Conservation (phyloP, 176 grass and related monocot genomes). For the Ensete ventricosum region DNA sequence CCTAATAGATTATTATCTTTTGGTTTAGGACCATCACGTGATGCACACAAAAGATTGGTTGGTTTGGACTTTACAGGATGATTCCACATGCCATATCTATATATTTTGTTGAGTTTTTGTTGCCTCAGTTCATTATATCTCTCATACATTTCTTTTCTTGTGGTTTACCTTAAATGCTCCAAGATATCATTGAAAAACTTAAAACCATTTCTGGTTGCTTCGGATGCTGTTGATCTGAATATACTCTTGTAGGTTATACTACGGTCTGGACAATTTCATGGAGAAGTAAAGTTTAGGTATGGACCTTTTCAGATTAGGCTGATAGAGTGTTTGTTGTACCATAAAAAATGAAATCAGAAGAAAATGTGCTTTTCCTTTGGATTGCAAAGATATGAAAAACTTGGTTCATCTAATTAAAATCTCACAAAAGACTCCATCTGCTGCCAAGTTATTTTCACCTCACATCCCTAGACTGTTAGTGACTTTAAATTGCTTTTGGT, state of each 20-base stretch:
- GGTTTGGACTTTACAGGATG: background rate
- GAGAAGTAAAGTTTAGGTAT: slow-evolving; percentile 66
- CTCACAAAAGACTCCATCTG: too few species aligned
- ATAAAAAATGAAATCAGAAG: background rate
- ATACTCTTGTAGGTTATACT: slow-evolving; percentile 51
- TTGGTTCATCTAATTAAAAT: too few species aligned
- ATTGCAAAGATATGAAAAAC: too few species aligned
- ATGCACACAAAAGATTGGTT: too few species aligned
- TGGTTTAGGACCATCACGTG: background rate
- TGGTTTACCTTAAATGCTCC: background rate
- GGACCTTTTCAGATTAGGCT: background rate
- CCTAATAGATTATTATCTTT: background rate
- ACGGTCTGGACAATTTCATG: slow-evolving; percentile 75
- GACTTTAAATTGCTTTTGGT: background rate
- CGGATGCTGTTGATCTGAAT: slow-evolving; percentile 9
- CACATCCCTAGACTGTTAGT: too few species aligned
- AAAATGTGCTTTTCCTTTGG: background rate
- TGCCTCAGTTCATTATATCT: background rate
- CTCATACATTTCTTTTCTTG: background rate
- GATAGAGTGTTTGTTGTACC: background rate
- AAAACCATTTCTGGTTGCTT: background rate
- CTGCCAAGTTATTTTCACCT: too few species aligned
- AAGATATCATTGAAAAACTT: background rate
- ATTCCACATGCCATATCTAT: background rate
- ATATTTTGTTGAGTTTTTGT: background rate